Base-by-base conservation (phyloP, 768 basidiomycete species). In the Rhodocollybia butyracea region DNA sequence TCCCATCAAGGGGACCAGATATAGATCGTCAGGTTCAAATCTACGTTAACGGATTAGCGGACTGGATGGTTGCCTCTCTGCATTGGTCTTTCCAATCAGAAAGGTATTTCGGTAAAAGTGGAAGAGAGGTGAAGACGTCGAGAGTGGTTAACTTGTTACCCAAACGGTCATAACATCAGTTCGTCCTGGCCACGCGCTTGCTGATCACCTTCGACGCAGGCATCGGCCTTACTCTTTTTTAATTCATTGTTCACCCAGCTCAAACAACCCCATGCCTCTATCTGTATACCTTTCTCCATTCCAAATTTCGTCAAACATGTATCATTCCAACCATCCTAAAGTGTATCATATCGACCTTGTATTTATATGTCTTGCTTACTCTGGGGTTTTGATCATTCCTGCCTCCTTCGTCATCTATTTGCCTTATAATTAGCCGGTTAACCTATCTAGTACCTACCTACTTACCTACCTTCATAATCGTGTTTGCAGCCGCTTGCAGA, bases 11-110 rank as follows among this genome's bases (percentile, higher is more conserved):
- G 86, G 85, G 86, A 29, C 74, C 79, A 0, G 68, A 82, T 57
- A 78, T 90, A 59, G 88, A 91, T 68, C 68, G 68, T 3, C 77
- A 88, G 48, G 80, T 91, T 22, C 70, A 72, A 11, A 64, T 80
- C 54, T 91, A 91, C 66, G 81, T 85, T 56, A 71, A 80, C 22
- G 89, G 89, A 3, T 73, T 91, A 41, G 85, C 80, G n/a, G 75
- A 88, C 65, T 91, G 89, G 88, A 88, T 91, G 57, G 83, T 85
- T 27, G 87, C 87, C 27, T 85, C 82, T 42, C 65, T 89, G 22
- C 84, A 88, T 64, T 91, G 89, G 89, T 88, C 79, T 26, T 91
- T 89, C 63, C 82, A 88, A 63, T 79, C 81, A 12, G 84, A 83
- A 66, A 70, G 89, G 45, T 91, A 91, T 68, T 91, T 91, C 66